Conservation (phyloP, 1,284 basidiomycete genomes). For the Pisolithus thermaeus region DNA sequence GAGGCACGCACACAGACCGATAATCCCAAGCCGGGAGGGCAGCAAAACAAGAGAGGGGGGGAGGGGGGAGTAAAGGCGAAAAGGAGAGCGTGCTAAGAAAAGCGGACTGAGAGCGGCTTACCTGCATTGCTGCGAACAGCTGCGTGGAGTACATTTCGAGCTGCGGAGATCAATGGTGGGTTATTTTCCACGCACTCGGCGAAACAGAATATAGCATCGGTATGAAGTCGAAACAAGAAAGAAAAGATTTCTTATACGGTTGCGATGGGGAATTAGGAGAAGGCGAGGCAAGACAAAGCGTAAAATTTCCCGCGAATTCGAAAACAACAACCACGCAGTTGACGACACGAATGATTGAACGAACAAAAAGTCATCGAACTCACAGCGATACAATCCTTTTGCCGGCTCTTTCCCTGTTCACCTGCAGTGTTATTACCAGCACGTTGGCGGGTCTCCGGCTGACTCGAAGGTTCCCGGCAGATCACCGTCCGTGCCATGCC, state of each 20-base stretch:
- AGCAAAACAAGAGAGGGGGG: too few species aligned
- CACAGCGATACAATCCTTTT: slow-evolving; percentile 58
- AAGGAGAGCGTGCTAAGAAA: slow-evolving; percentile 5
- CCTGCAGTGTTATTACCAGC: too few species aligned
- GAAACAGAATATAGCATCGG: too few species aligned
- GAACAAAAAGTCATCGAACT: slow-evolving; percentile 13
- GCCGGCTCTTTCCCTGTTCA: slow-evolving; percentile 19
- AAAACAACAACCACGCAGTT: not conserved
- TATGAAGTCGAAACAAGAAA: too few species aligned
- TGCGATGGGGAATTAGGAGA: too few species aligned
- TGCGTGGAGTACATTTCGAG: slow-evolving; percentile 62
- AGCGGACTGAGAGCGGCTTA: slow-evolving; percentile 27
- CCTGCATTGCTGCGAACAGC: slow-evolving; percentile 77
- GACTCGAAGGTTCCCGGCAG: slow-evolving; percentile 42
- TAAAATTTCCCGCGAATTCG: not conserved
- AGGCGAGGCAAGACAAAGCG: too few species aligned
- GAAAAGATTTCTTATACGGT: too few species aligned
- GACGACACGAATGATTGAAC: not conserved
- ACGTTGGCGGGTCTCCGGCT: not conserved
- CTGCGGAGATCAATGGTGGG: slow-evolving; percentile 32
- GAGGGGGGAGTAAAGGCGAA: not conserved
- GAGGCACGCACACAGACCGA: not conserved
- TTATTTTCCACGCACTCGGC: not conserved
- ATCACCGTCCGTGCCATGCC: slow-evolving; percentile 56
- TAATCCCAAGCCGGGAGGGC: not conserved